Evolutionary conservation across 2,329 filamentous ascomycete species (phyloP), one percentile per base, ranked within the genome.

Genomic region (Colletotrichum nymphaeae): DNA sequence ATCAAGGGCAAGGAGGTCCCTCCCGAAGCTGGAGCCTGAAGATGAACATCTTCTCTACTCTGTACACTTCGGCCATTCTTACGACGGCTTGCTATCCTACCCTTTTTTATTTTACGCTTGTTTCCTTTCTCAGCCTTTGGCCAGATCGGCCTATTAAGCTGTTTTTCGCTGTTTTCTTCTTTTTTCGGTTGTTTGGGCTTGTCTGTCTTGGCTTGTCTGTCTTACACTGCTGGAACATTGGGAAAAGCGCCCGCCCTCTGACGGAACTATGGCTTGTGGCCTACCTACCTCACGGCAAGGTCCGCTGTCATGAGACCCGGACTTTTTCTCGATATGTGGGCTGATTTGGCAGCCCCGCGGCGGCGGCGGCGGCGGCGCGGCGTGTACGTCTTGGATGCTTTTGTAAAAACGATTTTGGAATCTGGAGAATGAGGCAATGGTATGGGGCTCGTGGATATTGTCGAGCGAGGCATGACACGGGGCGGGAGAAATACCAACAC

Each of bases 1-100:
- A 71, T 73, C 56, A 71, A 71, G 62, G 71, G 60, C 19, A 73
- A 70, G 62, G 56, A 73, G 19, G 32, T 70, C n/a, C 67, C 67
- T n/a, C 67, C 56, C 5, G 72, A 63, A 49, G 46, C 37, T 55
- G 67, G 63, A 4, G 49, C 53, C 24, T 42, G 32, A 55, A 49
- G 69, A 68, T 28, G n/a, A 1, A 35, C 32, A 12, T 56, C 26
- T n/a, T 42, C 37, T 42, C 37, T 42, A 42, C 37, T 42, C 37
- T 42, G 5, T 42, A 42, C 16, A 16, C 19, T 42, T 42, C 37
- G 37, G 37, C 37, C 37, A 2, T 42, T 19, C 8, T 42, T 3
- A 14, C 37, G 16, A 42, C 37, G 16, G 16, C 37, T 1, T 42
- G 6, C 4, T 42, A 42, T 42, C 5, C 1, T 5, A 7, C 14